These are phyloP conservation scores for Mucor velutinosus DNA, from an alignment of 371 early-diverging fungal genomes.

Conservation along the genomic window DNA sequence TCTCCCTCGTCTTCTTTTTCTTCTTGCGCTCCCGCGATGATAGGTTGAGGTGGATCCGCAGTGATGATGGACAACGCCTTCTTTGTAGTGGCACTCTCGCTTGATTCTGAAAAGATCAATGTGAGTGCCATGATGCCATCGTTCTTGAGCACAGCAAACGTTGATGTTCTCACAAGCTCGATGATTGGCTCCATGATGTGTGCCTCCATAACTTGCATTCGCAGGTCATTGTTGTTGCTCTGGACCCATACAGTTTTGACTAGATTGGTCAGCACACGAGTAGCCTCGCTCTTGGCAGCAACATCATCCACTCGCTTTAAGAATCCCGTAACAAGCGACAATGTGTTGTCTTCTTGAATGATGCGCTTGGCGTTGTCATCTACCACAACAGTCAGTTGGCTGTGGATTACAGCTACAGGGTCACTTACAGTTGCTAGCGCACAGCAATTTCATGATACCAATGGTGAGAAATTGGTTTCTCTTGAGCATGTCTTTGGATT, in stretches of 20 bases:
- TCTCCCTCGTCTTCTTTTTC: constrained; percentile 19
- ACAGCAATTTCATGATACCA: constrained; percentile 67
- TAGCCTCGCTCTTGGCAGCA: constrained; percentile 64
- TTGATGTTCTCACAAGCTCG: constrained; percentile 56
- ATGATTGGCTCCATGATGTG: constrained; percentile 49
- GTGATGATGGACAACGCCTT: constrained; percentile 24
- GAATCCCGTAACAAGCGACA: constrained; percentile 44
- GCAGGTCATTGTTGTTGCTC: constrained; percentile 25
- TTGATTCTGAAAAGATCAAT: constrained; percentile 45
- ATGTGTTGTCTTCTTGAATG: constrained; percentile 7
- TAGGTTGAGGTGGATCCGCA: constrained; percentile 9
- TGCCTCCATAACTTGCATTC: constrained; percentile 38
- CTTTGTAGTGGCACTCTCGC: background rate
- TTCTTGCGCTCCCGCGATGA: constrained; percentile 10
- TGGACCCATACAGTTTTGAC: constrained; percentile 54
- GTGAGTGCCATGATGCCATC: constrained; percentile 65
- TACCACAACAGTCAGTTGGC: background rate
- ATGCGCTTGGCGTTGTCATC: constrained; percentile 41
- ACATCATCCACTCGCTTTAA: constrained; percentile 60
- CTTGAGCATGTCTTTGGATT: constrained; percentile 61
- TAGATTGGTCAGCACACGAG: constrained; percentile 60
- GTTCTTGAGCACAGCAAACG: constrained; percentile 61
- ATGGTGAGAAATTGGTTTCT: constrained; percentile 63
- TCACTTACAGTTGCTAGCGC: constrained; percentile 45
- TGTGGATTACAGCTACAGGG: background rate